These are phyloP conservation scores for Striga hermonthica DNA, from an alignment of 305 asterid genomes.

Conservation along the genomic window DNA sequence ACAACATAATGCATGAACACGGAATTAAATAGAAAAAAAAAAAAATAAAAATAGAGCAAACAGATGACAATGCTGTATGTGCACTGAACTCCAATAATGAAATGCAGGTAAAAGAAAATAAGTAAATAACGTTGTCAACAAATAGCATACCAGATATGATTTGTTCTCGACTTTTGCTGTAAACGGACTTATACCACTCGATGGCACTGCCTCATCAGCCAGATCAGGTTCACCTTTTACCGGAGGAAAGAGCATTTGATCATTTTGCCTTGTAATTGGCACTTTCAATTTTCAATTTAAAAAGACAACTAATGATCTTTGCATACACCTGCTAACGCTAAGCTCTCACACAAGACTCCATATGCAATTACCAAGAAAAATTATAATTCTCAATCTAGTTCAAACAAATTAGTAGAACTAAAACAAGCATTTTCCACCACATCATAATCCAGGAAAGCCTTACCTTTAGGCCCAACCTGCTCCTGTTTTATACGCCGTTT, in stretches of 20 bases:
- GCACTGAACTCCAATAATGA: neutral
- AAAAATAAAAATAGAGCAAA: neutral
- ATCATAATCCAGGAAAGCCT: too few relatives aligned
- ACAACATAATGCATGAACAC: neutral
- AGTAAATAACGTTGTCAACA: neutral
- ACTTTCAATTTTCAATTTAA: slow-evolving; percentile 16
- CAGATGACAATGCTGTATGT: neutral
- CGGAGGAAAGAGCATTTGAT: neutral
- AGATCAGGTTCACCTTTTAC: slow-evolving; percentile 38
- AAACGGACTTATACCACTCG: slow-evolving; percentile 22
- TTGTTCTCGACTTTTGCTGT: slow-evolving; percentile 36
- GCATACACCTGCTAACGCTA: neutral
- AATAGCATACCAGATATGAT: slow-evolving; percentile 38
- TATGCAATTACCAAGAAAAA: too few relatives aligned
- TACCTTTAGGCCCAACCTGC: too few relatives aligned
- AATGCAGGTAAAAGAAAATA: neutral
- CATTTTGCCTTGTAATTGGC: slow-evolving; percentile 9
- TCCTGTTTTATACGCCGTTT: too few relatives aligned
- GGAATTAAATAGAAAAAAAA: neutral
- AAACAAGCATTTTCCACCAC: too few relatives aligned
- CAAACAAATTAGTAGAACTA: neutral
- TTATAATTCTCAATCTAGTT: slow-evolving; percentile 3
- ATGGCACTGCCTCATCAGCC: slow-evolving; percentile 11
- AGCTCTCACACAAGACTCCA: too few relatives aligned
- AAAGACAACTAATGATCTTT: slow-evolving; percentile 18